Evolutionary conservation across 805 yeast genomes (phyloP).

Genomic region (Maudiozyma bulderi): DNA sequence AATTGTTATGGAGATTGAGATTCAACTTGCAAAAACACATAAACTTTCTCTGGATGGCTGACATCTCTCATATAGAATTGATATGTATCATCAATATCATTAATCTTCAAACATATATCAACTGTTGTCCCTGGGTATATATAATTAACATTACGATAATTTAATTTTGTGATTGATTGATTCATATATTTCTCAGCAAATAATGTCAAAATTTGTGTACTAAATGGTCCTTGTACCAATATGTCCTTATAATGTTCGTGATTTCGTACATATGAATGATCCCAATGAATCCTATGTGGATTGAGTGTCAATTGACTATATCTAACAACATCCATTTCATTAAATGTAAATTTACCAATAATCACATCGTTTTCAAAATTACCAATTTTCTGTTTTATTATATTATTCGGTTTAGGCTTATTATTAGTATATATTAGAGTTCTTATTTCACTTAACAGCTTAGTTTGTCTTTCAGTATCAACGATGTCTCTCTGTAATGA

Average conservation of each 20-base stretch:
- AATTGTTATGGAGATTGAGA: not conserved
- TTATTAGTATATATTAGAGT: conserved; percentile 52
- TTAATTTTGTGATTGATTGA: conserved; percentile 23
- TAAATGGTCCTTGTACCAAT: conserved; percentile 75
- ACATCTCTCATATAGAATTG: conserved; percentile 60
- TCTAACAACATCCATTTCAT: conserved; percentile 39
- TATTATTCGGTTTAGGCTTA: conserved; percentile 1
- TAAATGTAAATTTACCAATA: conserved; percentile 17
- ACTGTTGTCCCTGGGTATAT: conserved; percentile 32
- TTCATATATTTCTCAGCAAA: conserved; percentile 32
- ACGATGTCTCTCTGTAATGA: conserved; percentile 44
- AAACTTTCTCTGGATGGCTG: not conserved
- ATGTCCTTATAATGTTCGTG: conserved; percentile 53
- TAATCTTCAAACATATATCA: conserved; percentile 1
- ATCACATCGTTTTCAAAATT: not conserved
- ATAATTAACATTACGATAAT: conserved; percentile 37
- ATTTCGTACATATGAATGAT: conserved; percentile 40
- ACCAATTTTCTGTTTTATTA: not conserved
- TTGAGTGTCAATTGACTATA: conserved; percentile 74
- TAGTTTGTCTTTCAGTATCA: conserved; percentile 8
- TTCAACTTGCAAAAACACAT: not conserved
- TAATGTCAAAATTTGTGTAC: conserved; percentile 49
- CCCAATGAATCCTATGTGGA: conserved; percentile 77
- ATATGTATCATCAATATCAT: conserved; percentile 1
- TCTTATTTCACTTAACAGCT: conserved; percentile 43